phyloP scores from a whole-genome alignment of 495 filamentous ascomycete genomes.

The Clohesyomyces aquaticus region DNA sequence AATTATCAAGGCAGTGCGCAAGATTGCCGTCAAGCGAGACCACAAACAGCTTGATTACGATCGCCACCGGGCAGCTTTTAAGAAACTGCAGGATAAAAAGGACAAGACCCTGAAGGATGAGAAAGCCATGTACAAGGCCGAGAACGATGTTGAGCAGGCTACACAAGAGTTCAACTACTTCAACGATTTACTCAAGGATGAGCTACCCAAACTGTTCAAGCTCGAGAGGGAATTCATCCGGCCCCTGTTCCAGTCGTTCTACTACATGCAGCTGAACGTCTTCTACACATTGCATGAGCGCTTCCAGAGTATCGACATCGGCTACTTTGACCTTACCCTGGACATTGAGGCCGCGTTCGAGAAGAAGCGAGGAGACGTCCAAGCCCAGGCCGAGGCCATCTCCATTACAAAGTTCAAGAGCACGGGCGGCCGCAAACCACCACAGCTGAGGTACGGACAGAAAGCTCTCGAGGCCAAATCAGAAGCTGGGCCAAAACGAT shows the following conservation, averaged over 20 bases:
- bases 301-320: constrained; percentile 96
- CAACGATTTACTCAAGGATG: constrained; percentile 94
- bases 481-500: constrained; percentile 44
- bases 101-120: constrained; percentile 96
- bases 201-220: constrained; percentile 87
- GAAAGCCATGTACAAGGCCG: constrained; percentile 94
- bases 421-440: constrained; percentile 68
- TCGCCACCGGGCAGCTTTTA: constrained; percentile 75
- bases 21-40: constrained; percentile 84
- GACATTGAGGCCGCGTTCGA: constrained; percentile 91
- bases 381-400: constrained; percentile 80
- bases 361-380: constrained; percentile 81
- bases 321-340: constrained; percentile 90
- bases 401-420: constrained; percentile 87
- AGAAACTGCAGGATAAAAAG: constrained; percentile 97
- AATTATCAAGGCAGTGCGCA: constrained; percentile 92
- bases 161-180: constrained; percentile 97
- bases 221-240: constrained; percentile 97
- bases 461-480: constrained; percentile 43
- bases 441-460: constrained; percentile 49
- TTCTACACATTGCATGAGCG: constrained; percentile 98
- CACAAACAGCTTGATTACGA: constrained; percentile 99
- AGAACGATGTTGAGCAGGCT: constrained; percentile 86
- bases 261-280: constrained; percentile 99
- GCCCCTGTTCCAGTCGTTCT: constrained; percentile 97